Percentiles rank a stretch among this genome's conserved stretches.
Conservation (phyloP, 2,329 filamentous ascomycete genomes). For the Dendryphion nanum region DNA sequence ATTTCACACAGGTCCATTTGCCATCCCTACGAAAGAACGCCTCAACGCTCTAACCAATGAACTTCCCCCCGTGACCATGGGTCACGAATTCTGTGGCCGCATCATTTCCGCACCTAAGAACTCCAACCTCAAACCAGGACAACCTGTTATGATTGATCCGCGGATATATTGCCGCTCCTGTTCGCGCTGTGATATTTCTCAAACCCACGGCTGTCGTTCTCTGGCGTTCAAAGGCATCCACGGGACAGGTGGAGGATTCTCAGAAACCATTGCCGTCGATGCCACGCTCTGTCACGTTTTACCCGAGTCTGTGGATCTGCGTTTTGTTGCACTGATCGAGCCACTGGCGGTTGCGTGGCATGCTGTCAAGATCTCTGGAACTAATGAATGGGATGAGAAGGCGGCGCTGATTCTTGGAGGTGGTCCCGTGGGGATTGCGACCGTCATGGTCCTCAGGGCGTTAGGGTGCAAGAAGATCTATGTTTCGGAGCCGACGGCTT, state of each 20-base stretch:
- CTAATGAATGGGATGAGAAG: slow-evolving; percentile 12
- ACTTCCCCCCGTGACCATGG: slow-evolving; percentile 24
- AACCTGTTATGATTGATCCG: slow-evolving; percentile 29
- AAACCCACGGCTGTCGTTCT: slow-evolving; percentile 20
- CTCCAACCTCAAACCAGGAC: slow-evolving; percentile 20
- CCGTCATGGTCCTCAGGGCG: slow-evolving; percentile 30
- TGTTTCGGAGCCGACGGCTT: slow-evolving; percentile 24
- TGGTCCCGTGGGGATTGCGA: slow-evolving; percentile 28
- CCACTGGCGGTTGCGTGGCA: slow-evolving; percentile 33
- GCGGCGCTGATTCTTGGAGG: slow-evolving; percentile 25
- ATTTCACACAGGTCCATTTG: slow-evolving; percentile 12
- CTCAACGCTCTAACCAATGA: slow-evolving; percentile 21
- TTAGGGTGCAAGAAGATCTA: slow-evolving; percentile 26
- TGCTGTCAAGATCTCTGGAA: slow-evolving; percentile 12
- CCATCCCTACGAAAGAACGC: slow-evolving; percentile 11
- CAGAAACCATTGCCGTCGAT: slow-evolving; percentile 21
- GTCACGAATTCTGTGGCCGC: slow-evolving; percentile 32
- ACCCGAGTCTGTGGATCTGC: slow-evolving; percentile 21
- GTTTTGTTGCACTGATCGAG: slow-evolving; percentile 26
- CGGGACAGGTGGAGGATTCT: slow-evolving; percentile 26
- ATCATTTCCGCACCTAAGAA: slow-evolving; percentile 15
- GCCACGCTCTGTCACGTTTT: slow-evolving; percentile 20
- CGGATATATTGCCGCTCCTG: slow-evolving; percentile 28
- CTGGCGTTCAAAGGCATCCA: slow-evolving; percentile 27
- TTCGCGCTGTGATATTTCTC: slow-evolving; percentile 12